A percentile compares a stretch with the other conserved stretches of the same genome.
Conservation (phyloP, 768 basidiomycete species). For the Xerocomellus dryophilus region DNA sequence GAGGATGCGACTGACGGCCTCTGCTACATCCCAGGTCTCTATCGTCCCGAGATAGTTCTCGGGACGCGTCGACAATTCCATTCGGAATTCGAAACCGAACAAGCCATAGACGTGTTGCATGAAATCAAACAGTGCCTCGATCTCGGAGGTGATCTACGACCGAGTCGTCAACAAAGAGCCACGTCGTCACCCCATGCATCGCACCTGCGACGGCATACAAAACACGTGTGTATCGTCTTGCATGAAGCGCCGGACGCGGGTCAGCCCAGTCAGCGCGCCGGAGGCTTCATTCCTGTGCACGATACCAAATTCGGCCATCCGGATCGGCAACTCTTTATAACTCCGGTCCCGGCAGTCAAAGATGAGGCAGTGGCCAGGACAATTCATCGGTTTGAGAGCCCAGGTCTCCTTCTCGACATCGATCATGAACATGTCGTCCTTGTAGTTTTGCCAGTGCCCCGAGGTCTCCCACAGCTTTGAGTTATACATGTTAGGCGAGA, state of each 20-base stretch:
- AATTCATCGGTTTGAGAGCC: conserved; percentile 99
- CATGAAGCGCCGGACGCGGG: conserved; percentile 90
- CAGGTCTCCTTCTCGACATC: conserved; percentile 96
- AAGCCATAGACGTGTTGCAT: conserved; percentile 90
- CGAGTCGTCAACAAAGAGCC: neutral
- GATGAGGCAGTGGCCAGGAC: conserved; percentile 94
- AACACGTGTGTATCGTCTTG: conserved; percentile 99
- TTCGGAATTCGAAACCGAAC: conserved; percentile 92
- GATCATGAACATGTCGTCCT: conserved; percentile 95
- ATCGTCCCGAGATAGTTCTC: conserved; percentile 89
- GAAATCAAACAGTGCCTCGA: conserved; percentile 87
- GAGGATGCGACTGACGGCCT: conserved; percentile 49
- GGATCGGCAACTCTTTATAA: conserved; percentile 93
- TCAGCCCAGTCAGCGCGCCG: conserved; percentile 89
- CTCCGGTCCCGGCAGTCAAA: conserved; percentile 92
- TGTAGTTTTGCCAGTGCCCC: conserved; percentile 97
- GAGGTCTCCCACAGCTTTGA: conserved; percentile 97
- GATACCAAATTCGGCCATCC: conserved; percentile 98
- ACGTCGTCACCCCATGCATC: neutral
- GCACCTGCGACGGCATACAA: conserved; percentile 88
- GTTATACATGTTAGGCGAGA: conserved; percentile 97
- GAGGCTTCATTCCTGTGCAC: conserved; percentile 96
- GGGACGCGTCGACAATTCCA: conserved; percentile 94
- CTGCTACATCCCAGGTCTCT: conserved; percentile 88
- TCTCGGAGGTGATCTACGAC: conserved; percentile 78